phyloP scores from a whole-genome alignment of 2,329 filamentous ascomycete species.

The Penicillium psychrosexuale region DNA sequence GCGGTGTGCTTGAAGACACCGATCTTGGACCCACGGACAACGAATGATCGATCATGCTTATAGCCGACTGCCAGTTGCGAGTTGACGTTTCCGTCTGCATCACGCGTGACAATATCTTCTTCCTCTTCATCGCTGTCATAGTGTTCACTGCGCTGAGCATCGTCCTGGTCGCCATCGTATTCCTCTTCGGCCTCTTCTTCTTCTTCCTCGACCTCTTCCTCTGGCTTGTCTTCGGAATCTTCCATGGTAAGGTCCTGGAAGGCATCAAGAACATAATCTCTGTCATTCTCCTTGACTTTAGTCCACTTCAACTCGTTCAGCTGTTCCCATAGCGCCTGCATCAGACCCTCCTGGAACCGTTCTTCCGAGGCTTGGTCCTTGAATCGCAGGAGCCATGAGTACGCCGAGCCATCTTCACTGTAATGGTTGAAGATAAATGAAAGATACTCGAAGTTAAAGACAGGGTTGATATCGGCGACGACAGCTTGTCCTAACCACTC shows the following conservation, averaged over 20 bases:
- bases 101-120: slow-evolving; percentile 65
- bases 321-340: slow-evolving; percentile 96
- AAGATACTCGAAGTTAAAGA: slow-evolving; percentile 98
- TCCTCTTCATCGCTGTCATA: slow-evolving; percentile 77
- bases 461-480: slow-evolving; percentile 88
- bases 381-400: slow-evolving; percentile 94
- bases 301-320: slow-evolving; percentile 91
- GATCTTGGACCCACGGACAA: slow-evolving; percentile 95
- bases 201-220: slow-evolving; percentile 54
- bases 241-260: slow-evolving; percentile 95
- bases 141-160: slow-evolving; percentile 66
- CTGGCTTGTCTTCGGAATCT: slow-evolving; percentile 61
- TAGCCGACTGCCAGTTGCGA: slow-evolving; percentile 93
- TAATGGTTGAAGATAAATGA: slow-evolving; percentile 99
- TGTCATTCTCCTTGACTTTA: slow-evolving; percentile 87
- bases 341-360: slow-evolving; percentile 85
- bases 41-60: slow-evolving; percentile 94
- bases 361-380: slow-evolving; percentile 77
- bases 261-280: slow-evolving; percentile 90
- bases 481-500: slow-evolving; percentile 86
- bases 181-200: slow-evolving; percentile 58
- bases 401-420: slow-evolving; percentile 78
- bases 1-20: slow-evolving; percentile 96
- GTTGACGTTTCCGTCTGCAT: slow-evolving; percentile 80
- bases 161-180: slow-evolving; percentile 60